These are phyloP conservation scores for Hymenoscyphus albidus DNA, from an alignment of 2,329 filamentous ascomycete species.

Conservation along the genomic window DNA sequence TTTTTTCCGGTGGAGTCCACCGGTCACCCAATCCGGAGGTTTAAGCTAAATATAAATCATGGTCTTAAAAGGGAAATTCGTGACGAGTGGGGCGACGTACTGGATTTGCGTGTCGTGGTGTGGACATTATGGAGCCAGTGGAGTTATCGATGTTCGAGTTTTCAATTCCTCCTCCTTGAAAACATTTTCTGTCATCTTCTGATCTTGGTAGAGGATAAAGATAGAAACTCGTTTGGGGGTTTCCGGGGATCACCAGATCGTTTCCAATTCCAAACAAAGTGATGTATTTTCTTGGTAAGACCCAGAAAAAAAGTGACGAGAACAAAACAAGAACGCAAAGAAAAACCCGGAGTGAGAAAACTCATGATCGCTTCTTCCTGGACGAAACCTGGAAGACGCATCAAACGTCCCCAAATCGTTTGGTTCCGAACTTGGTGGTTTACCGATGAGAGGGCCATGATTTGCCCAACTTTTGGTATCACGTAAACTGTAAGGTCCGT, in stretches of 20 bases:
- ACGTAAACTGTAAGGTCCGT: not conserved
- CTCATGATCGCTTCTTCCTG: not conserved
- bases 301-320: not conserved
- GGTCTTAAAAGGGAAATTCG: not conserved
- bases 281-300: not conserved
- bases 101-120: not conserved
- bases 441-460: not conserved
- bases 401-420: slow-evolving; percentile 1
- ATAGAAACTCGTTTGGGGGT: not conserved
- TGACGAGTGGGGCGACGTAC: not conserved
- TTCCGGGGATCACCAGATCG: not conserved
- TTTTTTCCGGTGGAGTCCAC: not conserved
- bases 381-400: slow-evolving; percentile 1
- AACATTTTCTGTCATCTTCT: not conserved
- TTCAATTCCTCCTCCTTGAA: not conserved
- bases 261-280: not conserved
- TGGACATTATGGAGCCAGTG: not conserved
- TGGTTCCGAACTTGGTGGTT: not conserved
- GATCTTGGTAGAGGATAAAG: not conserved
- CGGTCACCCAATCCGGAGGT: not conserved
- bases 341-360: not conserved
- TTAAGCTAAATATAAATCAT: not conserved
- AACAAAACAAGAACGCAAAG: not conserved
- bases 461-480: not conserved
- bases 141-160: not conserved